Evolutionary conservation across 805 yeast species (phyloP).

Genomic region (Candida yuanshanica): DNA sequence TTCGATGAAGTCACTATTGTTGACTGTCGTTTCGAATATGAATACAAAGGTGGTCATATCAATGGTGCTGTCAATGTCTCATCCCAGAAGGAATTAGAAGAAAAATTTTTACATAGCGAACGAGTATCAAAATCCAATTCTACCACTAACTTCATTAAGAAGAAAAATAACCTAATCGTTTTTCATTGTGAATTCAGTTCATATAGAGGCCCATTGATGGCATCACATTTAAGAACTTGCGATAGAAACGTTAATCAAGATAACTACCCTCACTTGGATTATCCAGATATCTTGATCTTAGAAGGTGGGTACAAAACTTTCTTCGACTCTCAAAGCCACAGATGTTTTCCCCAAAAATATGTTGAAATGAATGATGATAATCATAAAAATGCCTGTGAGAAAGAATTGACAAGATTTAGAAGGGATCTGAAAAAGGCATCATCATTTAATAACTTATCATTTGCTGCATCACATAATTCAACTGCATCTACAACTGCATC

Average conservation of each 20-base stretch:
- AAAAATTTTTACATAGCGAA: constrained; percentile 29
- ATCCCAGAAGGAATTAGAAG: constrained; percentile 63
- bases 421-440: constrained; percentile 35
- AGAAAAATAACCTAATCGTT: constrained; percentile 47
- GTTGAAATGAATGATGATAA: constrained; percentile 77
- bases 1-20: constrained; percentile 45
- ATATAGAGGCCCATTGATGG: constrained; percentile 92
- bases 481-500: constrained; percentile 7
- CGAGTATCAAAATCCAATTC: background rate
- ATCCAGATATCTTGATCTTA: constrained; percentile 83
- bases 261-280: constrained; percentile 73
- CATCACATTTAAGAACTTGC: constrained; percentile 73
- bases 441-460: constrained; percentile 26
- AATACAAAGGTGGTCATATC: constrained; percentile 90
- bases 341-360: constrained; percentile 74
- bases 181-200: constrained; percentile 96
- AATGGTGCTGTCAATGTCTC: constrained; percentile 74
- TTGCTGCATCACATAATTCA: constrained; percentile 14
- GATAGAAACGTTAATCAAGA: constrained; percentile 73
- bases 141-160: constrained; percentile 13
- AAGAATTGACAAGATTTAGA: constrained; percentile 48
- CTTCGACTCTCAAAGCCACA: constrained; percentile 47
- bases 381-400: constrained; percentile 45
- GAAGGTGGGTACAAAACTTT: constrained; percentile 90
- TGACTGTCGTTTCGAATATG: constrained; percentile 93